These are phyloP conservation scores for Dictyostelium discoideum DNA, from an alignment of 78 protist species.

Conservation along the genomic window DNA sequence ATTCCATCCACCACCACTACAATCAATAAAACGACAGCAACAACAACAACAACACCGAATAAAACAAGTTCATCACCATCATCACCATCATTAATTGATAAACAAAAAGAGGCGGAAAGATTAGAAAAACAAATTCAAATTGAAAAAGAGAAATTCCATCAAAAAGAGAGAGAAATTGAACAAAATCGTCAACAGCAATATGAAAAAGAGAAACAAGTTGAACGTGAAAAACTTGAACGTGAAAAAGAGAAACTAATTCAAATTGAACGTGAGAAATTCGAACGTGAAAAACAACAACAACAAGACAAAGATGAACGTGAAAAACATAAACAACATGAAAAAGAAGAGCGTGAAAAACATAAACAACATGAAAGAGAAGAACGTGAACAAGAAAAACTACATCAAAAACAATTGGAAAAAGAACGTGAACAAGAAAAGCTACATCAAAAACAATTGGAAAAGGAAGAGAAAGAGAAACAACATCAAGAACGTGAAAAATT, in stretches of 20 bases:
- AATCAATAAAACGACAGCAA: background rate
- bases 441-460: conserved; percentile 21
- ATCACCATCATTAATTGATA: background rate
- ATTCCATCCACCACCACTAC: background rate
- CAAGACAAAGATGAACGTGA: conserved; percentile 48
- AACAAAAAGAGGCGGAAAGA: background rate
- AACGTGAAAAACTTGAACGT: conserved; percentile 18
- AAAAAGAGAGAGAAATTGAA: conserved; percentile 39
- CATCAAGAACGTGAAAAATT: background rate
- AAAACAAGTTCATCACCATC: background rate
- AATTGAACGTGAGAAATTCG: conserved; percentile 3
- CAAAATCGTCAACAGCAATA: conserved; percentile 9
- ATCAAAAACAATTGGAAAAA: background rate
- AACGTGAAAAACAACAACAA: conserved; percentile 28
- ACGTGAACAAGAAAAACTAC: conserved; percentile 1
- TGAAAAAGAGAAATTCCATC: conserved; percentile 44
- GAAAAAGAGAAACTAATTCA: background rate
- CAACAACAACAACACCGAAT: background rate
- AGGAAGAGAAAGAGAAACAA: background rate
- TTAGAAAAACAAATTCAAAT: conserved; percentile 21
- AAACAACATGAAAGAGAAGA: background rate
- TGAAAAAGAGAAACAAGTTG: background rate
- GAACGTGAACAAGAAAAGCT: conserved; percentile 12
- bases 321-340: conserved; percentile 1
- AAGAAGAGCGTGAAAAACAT: background rate